Evolutionary conservation across 352 stramenopile genomes (phyloP), one percentile per base, ranked within the genome.

Genomic region (Phytophthora tentaculata): DNA sequence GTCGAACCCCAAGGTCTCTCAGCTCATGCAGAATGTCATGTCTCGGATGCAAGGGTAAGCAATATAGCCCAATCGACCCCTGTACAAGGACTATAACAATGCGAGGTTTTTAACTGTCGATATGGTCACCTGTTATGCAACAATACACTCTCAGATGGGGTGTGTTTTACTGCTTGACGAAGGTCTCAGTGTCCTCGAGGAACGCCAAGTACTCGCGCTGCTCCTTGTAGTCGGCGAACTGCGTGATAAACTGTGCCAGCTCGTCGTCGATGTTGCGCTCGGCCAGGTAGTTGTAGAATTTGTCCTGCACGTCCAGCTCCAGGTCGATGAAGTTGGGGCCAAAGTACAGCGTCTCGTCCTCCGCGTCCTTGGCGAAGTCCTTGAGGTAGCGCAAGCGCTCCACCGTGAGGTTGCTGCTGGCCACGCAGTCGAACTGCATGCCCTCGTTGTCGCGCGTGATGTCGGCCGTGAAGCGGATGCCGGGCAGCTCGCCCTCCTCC

Each of bases 141-240:
- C 56, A 64, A 48, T 56, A 50, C 32, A 44, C 29, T 41, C 50
- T 17, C 44, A 8, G 9, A 32, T 3, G 28, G 16, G 29, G 53
- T 66, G 50, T 57, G 49, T 50, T 67, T 80, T 84, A 92, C 52
- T 92, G 70, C 71, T 90, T 89, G 74, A 92, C 70, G 52, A 95
- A 94, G 66, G 73, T 75, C 50, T 81, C 71, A 12, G 84, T 61
- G 64, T 80, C 75, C 74, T 95, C 75, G 37, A 95, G 79, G 72
- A 95, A 95, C 16, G 75, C 62, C 58, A 94, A 64, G 65, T 94
- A 95, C 74, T 95, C 84, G 74, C 85, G 83, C 72, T 95, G 87
- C 76, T 95, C 85, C 74, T 95, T 95, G 41, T 93, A 69, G 68
- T 95, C 87, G 32, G 85, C 80, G 61, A 84, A 95, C 71, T 93